These are phyloP conservation scores for Diaporthe sp. DNA, from an alignment of 2,329 filamentous ascomycete genomes.

Conservation along the genomic window DNA sequence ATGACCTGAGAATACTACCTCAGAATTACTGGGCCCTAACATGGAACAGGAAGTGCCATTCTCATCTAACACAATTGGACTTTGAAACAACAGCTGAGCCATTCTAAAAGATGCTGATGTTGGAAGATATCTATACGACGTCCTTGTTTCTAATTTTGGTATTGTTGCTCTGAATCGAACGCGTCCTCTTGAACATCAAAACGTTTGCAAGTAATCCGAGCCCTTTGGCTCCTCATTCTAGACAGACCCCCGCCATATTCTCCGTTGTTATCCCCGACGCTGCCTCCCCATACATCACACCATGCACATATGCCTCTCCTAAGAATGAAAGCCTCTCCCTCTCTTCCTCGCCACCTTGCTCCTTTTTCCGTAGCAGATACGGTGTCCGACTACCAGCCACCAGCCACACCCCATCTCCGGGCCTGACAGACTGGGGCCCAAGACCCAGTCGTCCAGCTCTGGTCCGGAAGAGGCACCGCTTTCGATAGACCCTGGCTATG, in stretches of 20 bases:
- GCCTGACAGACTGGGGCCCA: constrained; percentile 25
- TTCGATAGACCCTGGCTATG: constrained; percentile 24
- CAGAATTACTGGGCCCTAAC: background rate
- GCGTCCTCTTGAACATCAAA: too few relatives aligned
- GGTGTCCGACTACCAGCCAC: constrained; percentile 26
- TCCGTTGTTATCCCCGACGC: background rate
- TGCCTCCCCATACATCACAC: constrained; percentile 29
- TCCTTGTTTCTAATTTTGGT: background rate
- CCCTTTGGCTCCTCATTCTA: background rate
- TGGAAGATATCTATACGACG: background rate
- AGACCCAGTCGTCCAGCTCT: constrained; percentile 26
- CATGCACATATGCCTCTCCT: constrained; percentile 27
- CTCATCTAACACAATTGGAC: background rate
- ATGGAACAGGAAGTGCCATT: background rate
- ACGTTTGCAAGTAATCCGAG: background rate
- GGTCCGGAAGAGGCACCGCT: constrained; percentile 32
- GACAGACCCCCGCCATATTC: background rate
- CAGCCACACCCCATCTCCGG: constrained; percentile 22
- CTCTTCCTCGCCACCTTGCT: background rate
- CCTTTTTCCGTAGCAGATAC: constrained; percentile 8
- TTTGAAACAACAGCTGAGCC: background rate
- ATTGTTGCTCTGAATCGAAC: background rate
- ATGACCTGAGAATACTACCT: background rate
- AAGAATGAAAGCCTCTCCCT: background rate
- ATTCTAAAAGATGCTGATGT: background rate